Base-by-base conservation (phyloP, 2,329 filamentous ascomycete species). In the Laburnicola sp. region DNA sequence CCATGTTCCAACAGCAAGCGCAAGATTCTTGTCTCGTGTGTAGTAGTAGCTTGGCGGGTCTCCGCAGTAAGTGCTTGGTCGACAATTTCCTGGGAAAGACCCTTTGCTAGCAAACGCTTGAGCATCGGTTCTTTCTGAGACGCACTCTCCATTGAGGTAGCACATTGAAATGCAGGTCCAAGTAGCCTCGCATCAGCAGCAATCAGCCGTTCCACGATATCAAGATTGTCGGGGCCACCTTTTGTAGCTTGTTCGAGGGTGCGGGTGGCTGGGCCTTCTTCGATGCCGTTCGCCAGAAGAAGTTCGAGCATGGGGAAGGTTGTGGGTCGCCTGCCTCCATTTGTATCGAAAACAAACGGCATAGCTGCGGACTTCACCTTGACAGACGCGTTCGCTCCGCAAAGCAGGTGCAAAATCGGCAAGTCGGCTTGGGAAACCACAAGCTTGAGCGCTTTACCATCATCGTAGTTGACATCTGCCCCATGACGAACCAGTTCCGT, bases 131-230 rank as follows among this genome's bases (percentile, higher is more conserved):
- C 56, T 50, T 69, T 71, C 36, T 58, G 62, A 11, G 54, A 42
- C 0, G 51, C 31, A 39, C 64, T 60, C 21, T 62, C 53, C 8
- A 70, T 50, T 8, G 54, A 51, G 16, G 61, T 58, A 6, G 65
- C 56, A 30, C 58, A 55, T 40, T 68, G 54, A n/a, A 71, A 68
- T 3, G 67, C 69, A 2, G 56, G 46, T 10, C 59, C 59, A 16
- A 67, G 50, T 3, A 71, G 42, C 8, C 53, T 56, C 6, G 64
- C 41, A 16, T 64, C 56, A 3, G 60, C 57, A 32, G 50, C 51
- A 16, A 71, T 57, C 21, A 72, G 50, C 2, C 59, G 59, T 36
- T 64, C 51, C n/a, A 71, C 56, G 10, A 72, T 63, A 32, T 71
- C 69, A 10, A 70, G 52, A 36, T 72, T 72, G 6, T 56, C 45